phyloP scores from a whole-genome alignment of 139 green algal genomes.

The Coccomyxa sp. region DNA sequence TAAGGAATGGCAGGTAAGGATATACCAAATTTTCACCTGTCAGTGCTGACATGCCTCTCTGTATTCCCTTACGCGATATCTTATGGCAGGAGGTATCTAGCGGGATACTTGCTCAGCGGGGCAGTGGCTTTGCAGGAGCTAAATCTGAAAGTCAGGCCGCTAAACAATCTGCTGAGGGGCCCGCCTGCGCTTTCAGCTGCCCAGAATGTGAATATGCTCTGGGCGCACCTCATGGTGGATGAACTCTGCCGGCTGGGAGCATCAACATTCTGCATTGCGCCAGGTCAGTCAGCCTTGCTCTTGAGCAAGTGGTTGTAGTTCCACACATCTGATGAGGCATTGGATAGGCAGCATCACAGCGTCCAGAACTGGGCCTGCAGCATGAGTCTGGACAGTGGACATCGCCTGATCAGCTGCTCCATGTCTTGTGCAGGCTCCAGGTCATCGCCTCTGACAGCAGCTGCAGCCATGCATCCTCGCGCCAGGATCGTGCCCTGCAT shows the following conservation, averaged over 20 bases:
- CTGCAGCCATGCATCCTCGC: constrained; percentile 76
- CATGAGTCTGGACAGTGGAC: too few relatives aligned
- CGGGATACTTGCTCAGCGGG: not conserved
- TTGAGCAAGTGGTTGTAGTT: too few relatives aligned
- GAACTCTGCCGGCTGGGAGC: constrained; percentile 83
- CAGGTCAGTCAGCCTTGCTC: too few relatives aligned
- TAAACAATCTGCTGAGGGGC: constrained; percentile 52
- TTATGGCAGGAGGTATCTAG: too few relatives aligned
- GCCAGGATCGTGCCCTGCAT: constrained; percentile 77
- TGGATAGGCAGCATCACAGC: too few relatives aligned
- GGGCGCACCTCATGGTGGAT: constrained; percentile 73
- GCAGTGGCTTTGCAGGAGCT: constrained; percentile 11
- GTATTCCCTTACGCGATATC: too few relatives aligned
- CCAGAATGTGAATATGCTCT: constrained; percentile 77
- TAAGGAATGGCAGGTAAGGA: constrained; percentile 74
- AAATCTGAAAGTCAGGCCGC: constrained; percentile 43
- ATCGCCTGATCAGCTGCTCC: not conserved
- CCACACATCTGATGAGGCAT: too few relatives aligned
- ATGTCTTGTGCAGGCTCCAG: constrained; percentile 60
- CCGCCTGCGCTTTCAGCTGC: constrained; percentile 27
- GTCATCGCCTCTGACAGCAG: constrained; percentile 86
- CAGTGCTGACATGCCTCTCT: not conserved
- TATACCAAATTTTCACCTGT: not conserved
- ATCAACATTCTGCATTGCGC: constrained; percentile 89
- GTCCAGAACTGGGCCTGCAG: too few relatives aligned